These are phyloP conservation scores for Chlorella sorokiniana DNA, from an alignment of 139 green algal genomes.

Conservation along the genomic window DNA sequence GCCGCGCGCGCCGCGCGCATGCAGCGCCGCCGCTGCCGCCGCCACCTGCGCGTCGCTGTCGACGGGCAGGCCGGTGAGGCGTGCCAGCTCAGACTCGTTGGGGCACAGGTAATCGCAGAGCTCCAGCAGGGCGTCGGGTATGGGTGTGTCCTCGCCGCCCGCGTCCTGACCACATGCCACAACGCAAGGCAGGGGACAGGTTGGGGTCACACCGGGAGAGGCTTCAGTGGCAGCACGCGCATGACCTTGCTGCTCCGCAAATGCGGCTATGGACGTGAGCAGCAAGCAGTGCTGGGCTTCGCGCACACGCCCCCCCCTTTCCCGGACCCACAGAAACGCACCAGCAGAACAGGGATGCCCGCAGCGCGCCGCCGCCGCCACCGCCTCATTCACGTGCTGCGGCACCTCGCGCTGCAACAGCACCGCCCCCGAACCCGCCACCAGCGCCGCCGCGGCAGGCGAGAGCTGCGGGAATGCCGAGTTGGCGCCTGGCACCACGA, in stretches of 20 bases:
- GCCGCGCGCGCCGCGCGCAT: conserved; percentile 35
- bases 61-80: conserved; percentile 44
- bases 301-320: too few relatives aligned
- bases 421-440: conserved; percentile 48
- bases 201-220: background rate
- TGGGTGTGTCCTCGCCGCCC: conserved; percentile 57
- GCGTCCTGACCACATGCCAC: conserved; percentile 40
- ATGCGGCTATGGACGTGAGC: too few relatives aligned
- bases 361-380: conserved; percentile 51
- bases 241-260: too few relatives aligned
- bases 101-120: conserved; percentile 54
- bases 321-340: background rate
- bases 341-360: conserved; percentile 54
- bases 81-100: conserved; percentile 71
- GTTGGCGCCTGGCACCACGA: conserved; percentile 77
- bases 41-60: conserved; percentile 51
- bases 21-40: conserved; percentile 44
- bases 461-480: conserved; percentile 19
- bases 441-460: background rate
- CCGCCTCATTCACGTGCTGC: conserved; percentile 68
- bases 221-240: too few relatives aligned
- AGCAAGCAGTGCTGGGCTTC: too few relatives aligned
- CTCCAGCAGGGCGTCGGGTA: conserved; percentile 44
- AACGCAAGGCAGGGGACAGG: background rate
- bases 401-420: conserved; percentile 81